Percentiles rank a stretch among this genome's conserved stretches.
phyloP scores from a whole-genome alignment of 305 asterid species.

The Fraxinus floribunda region DNA sequence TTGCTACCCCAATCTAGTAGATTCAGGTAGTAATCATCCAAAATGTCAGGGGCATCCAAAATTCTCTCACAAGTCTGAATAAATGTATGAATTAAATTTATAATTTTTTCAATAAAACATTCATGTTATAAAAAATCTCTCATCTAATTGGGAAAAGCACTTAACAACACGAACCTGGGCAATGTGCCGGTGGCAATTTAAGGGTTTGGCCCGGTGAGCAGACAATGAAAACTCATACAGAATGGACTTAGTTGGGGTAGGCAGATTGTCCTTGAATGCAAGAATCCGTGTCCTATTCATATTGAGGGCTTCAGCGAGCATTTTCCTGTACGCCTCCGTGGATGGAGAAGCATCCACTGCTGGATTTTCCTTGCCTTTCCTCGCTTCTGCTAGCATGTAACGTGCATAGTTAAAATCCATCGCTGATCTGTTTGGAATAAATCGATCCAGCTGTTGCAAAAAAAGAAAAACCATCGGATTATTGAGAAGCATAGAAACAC shows the following conservation, averaged over 20 bases:
- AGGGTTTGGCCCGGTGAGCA: constrained; percentile 48
- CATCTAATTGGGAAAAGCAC: neutral
- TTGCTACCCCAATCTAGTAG: constrained; percentile 83
- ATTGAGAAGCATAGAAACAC: neutral
- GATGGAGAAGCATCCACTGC: constrained; percentile 60
- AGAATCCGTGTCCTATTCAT: constrained; percentile 78
- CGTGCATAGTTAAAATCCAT: constrained; percentile 88
- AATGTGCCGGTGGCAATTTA: constrained; percentile 50
- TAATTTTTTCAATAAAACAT: neutral
- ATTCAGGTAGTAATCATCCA: constrained; percentile 86
- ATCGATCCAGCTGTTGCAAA: constrained; percentile 69
- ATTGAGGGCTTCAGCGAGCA: constrained; percentile 78
- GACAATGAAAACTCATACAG: constrained; percentile 46
- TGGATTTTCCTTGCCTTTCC: constrained; percentile 86
- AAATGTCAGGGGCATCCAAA: constrained; percentile 80
- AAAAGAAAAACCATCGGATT: neutral
- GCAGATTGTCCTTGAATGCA: constrained; percentile 89
- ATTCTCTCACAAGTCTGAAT: constrained; percentile 91
- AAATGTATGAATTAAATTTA: constrained; percentile 16
- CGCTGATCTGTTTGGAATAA: constrained; percentile 93
- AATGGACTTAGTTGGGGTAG: constrained; percentile 58
- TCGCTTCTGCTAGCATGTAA: constrained; percentile 76
- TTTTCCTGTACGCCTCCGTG: constrained; percentile 78
- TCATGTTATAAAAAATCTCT: neutral
- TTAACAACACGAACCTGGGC: constrained; percentile 59